Percentiles rank a stretch among this genome's conserved stretches.
These are phyloP conservation scores for Dionaea muscipula DNA, from an alignment of 179 eudicot genomes.

Conservation along the genomic window DNA sequence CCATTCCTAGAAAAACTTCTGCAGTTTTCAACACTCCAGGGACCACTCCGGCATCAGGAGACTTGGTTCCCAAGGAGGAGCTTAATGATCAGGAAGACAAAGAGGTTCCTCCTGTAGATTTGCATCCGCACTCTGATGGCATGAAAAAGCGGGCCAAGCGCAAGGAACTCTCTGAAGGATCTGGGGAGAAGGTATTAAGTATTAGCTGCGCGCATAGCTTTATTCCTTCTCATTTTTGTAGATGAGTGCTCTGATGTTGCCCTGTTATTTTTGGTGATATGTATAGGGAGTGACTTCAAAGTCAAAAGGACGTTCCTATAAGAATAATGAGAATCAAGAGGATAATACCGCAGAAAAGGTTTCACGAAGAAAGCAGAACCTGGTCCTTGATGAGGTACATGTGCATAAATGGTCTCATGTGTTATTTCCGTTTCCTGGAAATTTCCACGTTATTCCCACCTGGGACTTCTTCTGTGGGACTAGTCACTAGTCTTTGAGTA, in stretches of 20 bases:
- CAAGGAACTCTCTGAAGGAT: slow-evolving; percentile 19
- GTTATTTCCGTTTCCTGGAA: too few relatives aligned
- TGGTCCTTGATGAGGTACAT: slow-evolving; percentile 3
- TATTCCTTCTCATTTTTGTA: not conserved
- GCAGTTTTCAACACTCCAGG: slow-evolving; percentile 5
- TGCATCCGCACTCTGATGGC: slow-evolving; percentile 5
- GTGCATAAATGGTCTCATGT: too few relatives aligned
- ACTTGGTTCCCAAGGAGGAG: slow-evolving; percentile 11
- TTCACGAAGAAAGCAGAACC: slow-evolving; percentile 13
- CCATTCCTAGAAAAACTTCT: slow-evolving; percentile 10
- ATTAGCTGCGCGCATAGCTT: too few relatives aligned
- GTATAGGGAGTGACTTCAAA: slow-evolving; percentile 9
- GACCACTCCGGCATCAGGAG: slow-evolving; percentile 8
- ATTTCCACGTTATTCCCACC: too few relatives aligned
- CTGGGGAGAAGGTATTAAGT: slow-evolving; percentile 39
- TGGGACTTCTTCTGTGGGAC: too few relatives aligned
- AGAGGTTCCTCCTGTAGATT: slow-evolving; percentile 8
- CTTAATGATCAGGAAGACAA: slow-evolving; percentile 14
- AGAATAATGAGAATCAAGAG: slow-evolving; percentile 7
- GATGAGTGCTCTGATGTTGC: not conserved
- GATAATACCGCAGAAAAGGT: slow-evolving; percentile 1
- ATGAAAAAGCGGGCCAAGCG: slow-evolving; percentile 20
- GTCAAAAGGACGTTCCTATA: slow-evolving; percentile 3
- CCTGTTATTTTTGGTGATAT: slow-evolving; percentile 3
- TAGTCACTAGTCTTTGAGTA: too few relatives aligned